These are phyloP conservation scores for Phoenix dactylifera DNA, from an alignment of 176 grass and related monocot species.

Conservation along the genomic window DNA sequence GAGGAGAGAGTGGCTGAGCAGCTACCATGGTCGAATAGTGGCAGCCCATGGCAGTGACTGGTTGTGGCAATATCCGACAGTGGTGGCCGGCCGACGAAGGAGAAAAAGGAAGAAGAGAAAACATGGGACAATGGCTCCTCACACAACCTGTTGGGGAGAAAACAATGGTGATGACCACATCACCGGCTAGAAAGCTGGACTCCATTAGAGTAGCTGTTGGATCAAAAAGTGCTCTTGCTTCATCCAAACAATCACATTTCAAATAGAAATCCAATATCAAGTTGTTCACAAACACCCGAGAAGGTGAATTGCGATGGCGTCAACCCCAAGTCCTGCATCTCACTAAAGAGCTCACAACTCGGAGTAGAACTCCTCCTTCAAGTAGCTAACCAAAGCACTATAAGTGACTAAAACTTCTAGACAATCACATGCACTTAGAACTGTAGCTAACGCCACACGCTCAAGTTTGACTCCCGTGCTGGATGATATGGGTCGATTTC, in stretches of 20 bases:
- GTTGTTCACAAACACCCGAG: slow-evolving; percentile 59
- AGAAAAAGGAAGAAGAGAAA: too few species aligned
- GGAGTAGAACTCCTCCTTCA: slow-evolving; percentile 44
- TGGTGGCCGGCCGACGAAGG: too few species aligned
- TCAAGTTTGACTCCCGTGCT: slow-evolving; percentile 11
- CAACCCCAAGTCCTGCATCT: slow-evolving; percentile 22
- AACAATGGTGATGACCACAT: too few species aligned
- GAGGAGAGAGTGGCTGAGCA: too few species aligned
- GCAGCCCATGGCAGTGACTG: too few species aligned
- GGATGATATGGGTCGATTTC: too few species aligned
- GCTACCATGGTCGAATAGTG: too few species aligned
- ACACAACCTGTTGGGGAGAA: too few species aligned
- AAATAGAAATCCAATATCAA: slow-evolving; percentile 80
- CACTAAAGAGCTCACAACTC: slow-evolving; percentile 39
- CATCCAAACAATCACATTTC: slow-evolving; percentile 42
- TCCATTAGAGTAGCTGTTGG: too few species aligned
- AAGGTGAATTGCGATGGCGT: slow-evolving; percentile 45
- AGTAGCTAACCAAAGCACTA: slow-evolving; percentile 72
- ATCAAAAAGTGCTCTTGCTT: slow-evolving; percentile 48
- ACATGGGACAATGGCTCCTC: too few species aligned
- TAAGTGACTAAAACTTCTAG: slow-evolving; percentile 33
- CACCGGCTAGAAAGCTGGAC: slow-evolving; percentile 1
- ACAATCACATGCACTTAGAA: slow-evolving; percentile 37
- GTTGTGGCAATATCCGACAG: too few species aligned
- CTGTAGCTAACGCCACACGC: slow-evolving; percentile 24